Evolutionary conservation across 495 filamentous ascomycete species (phyloP).

Genomic region (Neurospora sp.): DNA sequence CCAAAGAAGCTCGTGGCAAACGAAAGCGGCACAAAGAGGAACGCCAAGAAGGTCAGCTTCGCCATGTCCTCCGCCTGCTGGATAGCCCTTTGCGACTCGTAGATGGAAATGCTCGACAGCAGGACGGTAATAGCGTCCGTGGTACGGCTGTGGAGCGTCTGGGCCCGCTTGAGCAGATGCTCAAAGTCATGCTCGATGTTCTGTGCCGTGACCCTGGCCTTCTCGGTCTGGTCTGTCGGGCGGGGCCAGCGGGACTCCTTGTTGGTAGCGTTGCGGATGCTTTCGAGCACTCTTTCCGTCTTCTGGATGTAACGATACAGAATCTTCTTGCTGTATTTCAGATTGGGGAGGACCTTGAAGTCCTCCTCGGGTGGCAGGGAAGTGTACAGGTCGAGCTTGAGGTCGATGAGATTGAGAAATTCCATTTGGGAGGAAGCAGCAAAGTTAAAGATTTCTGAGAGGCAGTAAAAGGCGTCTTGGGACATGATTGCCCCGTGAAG

Average conservation of each 20-base stretch:
- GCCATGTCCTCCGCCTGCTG: constrained; percentile 15
- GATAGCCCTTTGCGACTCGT: constrained; percentile 23
- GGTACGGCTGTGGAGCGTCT: constrained; percentile 9
- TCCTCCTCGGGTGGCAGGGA: neutral
- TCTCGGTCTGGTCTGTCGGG: neutral
- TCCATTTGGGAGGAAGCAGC: constrained; percentile 14
- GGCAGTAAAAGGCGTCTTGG: constrained; percentile 18
- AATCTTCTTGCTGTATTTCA: constrained; percentile 8
- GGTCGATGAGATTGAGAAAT: constrained; percentile 20
- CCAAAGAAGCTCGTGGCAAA: constrained; percentile 24
- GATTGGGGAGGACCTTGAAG: constrained; percentile 1
- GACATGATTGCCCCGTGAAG: constrained; percentile 7
- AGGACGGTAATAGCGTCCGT: constrained; percentile 13
- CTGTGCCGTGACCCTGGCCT: neutral
- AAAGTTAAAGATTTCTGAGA: constrained; percentile 17
- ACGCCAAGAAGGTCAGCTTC: constrained; percentile 22
- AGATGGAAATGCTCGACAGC: constrained; percentile 17
- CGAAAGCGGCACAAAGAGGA: constrained; percentile 18
- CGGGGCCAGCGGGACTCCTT: neutral
- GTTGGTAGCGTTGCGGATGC: neutral
- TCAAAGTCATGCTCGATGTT: neutral
- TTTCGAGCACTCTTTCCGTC: constrained; percentile 2
- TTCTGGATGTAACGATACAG: constrained; percentile 20
- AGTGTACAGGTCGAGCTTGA: constrained; percentile 9
- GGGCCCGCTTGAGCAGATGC: constrained; percentile 1